Conservation (phyloP, 1,139 yeast species). For the Hyphopichia fennica region DNA sequence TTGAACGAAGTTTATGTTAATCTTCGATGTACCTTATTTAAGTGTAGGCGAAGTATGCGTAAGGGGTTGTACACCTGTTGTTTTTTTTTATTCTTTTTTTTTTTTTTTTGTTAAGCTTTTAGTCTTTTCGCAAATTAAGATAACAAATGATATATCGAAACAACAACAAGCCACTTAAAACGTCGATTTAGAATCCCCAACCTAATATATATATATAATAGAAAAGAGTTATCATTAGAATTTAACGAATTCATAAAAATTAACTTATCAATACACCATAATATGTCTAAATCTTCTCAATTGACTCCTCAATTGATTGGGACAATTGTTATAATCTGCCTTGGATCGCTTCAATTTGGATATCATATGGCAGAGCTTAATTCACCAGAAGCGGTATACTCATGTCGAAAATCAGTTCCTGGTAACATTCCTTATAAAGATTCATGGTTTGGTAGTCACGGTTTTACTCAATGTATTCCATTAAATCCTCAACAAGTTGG, state of each 20-base stretch:
- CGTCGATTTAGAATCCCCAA: too few species aligned
- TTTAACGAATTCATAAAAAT: too few species aligned
- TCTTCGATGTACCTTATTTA: too few species aligned
- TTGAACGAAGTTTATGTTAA: neutral
- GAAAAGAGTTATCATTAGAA: too few species aligned
- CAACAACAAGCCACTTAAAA: too few species aligned
- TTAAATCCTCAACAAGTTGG: constrained; percentile 71
- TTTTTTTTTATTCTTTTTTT: neutral
- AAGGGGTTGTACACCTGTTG: too few species aligned
- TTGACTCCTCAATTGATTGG: constrained; percentile 24
- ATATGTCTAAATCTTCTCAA: neutral
- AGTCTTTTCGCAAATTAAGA: too few species aligned
- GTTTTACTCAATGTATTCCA: constrained; percentile 51
- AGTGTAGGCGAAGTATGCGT: neutral
- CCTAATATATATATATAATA: too few species aligned
- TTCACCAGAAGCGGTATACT: constrained; percentile 42
- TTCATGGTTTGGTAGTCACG: constrained; percentile 40
- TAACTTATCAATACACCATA: too few species aligned
- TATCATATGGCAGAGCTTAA: constrained; percentile 53
- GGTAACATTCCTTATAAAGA: constrained; percentile 29
- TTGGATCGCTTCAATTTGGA: constrained; percentile 50
- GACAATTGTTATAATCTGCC: constrained; percentile 38
- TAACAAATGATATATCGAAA: too few species aligned
- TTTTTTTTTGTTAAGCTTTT: neutral
- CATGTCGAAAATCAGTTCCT: constrained; percentile 36